Base-by-base conservation (phyloP, 106 monocot species). In the Dioscorea dumetorum region DNA sequence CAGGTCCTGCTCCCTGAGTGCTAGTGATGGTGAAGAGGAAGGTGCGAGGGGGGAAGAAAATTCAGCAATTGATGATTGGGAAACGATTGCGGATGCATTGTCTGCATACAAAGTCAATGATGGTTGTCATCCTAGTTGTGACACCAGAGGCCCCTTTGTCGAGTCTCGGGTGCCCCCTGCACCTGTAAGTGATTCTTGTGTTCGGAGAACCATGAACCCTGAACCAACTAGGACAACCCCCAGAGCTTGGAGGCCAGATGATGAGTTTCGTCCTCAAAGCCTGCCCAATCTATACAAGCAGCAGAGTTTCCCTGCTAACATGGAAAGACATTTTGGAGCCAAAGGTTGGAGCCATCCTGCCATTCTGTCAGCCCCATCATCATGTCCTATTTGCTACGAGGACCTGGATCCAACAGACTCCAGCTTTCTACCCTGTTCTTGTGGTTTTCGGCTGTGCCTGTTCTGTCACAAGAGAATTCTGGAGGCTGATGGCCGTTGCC, bases 401-500 rank as follows among this genome's bases (percentile, higher is more conserved):
- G 87, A 94, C 34, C 67, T 94, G 63, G 94, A 94, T 69, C 73
- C 73, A 15, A 94, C 94, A 1, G 94, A 94, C 53, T 83, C 90
- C 1, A 94, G 90, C 74, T 94, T 94, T 48, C 80, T 78, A 57
- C 94, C 94, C 16, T 94, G 94, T 32, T 63, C 66, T 2, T 94
- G 94, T 64, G 90, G 87, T 17, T 94, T 90, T 71, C 82, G 70
- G 21, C 76, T 94, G 22, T 94, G 90, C 52, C 90, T 94, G 49
- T 94, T 94, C 82, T 94, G 94, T 57, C 90, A 94, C 82, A 94
- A 94, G 72, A 79, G 78, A 77, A 94, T 94, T 71, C 77, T 90
- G 15, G 94, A 90, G 71, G 87, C 66, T 23, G 84, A 84, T 74
- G 86, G 80, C 0, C 86, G 87, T 17, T 94, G 94, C 66, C 94